Evolutionary conservation across 495 filamentous ascomycete genomes (phyloP), one percentile per base, ranked within the genome.

Genomic region (Parmelia sp.): DNA sequence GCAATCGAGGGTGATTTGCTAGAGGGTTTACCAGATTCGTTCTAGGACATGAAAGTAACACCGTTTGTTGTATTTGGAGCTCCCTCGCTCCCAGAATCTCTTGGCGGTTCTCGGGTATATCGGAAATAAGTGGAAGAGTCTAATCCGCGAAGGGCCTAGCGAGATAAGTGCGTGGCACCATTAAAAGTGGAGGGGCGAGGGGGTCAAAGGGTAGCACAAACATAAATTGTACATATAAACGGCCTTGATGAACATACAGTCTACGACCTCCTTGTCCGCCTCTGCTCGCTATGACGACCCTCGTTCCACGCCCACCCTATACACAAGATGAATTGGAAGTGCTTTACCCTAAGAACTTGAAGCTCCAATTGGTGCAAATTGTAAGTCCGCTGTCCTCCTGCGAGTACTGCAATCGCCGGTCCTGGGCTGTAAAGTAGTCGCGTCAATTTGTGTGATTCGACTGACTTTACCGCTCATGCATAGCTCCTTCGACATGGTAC

Each of bases 281-380:
- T 62, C 40, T 37, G 12, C 10, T 47, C 66, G 69, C 27, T 39
- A 98, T 98, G 94, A 86, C 91, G 25, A 85, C 87, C 31, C 80
- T 96, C 33, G 75, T 80, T 37, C 89, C 90, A 35, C 86, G 90
- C 27, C 77, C 81, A 59, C 86, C 91, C 0, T 97, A 97, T 76
- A 85, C 86, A 49, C 76, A 84, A 60, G 87, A 89, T 61, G 95
- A 98, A 82, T 85, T 98, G 27, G 75, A 78, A 42, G 76, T 79
- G 68, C 87, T 98, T 55, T 98, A 97, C 78, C 94, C 94, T 0
- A 71, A 83, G 47, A 78, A 78, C 21, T 78, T 98, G 58, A 82
- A 95, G 73, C 86, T 98, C 25, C 89, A 92, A 72, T 80, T 90
- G 45, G 94, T 98, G 15, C 94, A 98, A 74, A 80, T 98, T 65